Evolutionary conservation across 192 early-diverging fungal species (phyloP).

Genomic region (Geranomyces michiganensis): DNA sequence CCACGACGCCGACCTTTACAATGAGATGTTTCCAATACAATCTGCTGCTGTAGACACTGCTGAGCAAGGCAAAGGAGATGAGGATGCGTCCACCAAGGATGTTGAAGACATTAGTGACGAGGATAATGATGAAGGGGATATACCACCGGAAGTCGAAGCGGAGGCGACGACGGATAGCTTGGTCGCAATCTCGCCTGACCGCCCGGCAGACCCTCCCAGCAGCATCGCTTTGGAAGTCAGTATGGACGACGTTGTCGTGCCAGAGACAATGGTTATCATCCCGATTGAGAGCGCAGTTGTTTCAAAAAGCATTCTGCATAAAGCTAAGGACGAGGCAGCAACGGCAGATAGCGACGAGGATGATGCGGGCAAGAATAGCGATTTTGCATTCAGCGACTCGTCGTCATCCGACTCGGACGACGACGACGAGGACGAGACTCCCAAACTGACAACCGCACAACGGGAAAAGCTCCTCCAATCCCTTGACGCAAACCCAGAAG

Average conservation of each 20-base stretch:
- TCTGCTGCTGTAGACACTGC: not conserved
- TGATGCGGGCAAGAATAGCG: slow-evolving; percentile 22
- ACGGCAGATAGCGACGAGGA: slow-evolving; percentile 7
- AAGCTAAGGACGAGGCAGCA: slow-evolving; percentile 20
- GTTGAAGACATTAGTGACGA: slow-evolving; percentile 20
- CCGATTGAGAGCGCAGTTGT: not conserved
- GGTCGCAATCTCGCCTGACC: too few relatives aligned
- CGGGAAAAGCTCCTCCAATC: slow-evolving; percentile 22
- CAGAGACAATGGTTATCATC: not conserved
- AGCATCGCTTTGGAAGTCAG: not conserved
- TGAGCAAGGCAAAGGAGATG: not conserved
- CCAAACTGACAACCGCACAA: slow-evolving; percentile 18
- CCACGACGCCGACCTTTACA: slow-evolving; percentile 5
- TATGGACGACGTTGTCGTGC: slow-evolving; percentile 5
- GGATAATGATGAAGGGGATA: too few relatives aligned
- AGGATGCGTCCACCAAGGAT: not conserved
- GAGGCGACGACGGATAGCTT: not conserved
- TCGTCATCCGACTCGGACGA: not conserved
- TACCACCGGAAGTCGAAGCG: too few relatives aligned
- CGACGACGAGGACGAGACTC: slow-evolving; percentile 8
- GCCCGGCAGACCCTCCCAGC: not conserved
- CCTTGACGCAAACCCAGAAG: slow-evolving; percentile 23
- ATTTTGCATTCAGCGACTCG: slow-evolving; percentile 17
- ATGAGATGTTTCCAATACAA: slow-evolving; percentile 8
- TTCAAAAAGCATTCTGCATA: not conserved